A percentile compares a stretch with the other conserved stretches of the same genome.
Conservation (phyloP, 2,329 filamentous ascomycete genomes). For the Trichoderma sp. region DNA sequence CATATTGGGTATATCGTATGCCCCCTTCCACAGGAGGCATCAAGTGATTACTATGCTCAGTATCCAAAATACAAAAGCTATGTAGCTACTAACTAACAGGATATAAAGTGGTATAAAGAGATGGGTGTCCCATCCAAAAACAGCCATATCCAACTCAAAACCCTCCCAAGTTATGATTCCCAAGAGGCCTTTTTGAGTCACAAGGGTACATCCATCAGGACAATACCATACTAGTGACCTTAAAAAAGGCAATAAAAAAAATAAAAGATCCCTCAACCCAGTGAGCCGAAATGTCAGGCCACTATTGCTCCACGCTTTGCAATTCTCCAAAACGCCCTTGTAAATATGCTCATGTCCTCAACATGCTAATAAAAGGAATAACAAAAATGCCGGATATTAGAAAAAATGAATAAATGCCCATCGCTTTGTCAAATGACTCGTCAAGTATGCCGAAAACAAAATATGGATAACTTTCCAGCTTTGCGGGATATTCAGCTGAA, state of each 20-base stretch:
- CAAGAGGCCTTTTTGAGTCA: not conserved
- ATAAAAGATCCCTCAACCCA: not conserved
- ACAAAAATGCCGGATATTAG: not conserved
- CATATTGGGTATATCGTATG: not conserved
- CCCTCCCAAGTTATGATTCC: not conserved
- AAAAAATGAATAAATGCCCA: not conserved
- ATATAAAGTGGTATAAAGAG: not conserved
- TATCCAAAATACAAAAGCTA: not conserved
- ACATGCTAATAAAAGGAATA: not conserved
- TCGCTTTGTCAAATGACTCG: slow-evolving; percentile 12
- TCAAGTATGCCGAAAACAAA: not conserved
- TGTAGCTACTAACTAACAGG: not conserved
- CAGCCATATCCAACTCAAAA: not conserved
- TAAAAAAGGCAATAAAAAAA: not conserved
- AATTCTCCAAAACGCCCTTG: slow-evolving; percentile 9
- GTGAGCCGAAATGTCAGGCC: not conserved
- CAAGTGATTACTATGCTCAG: not conserved
- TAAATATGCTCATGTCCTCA: slow-evolving; percentile 16
- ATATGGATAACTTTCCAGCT: not conserved
- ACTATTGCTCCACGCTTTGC: slow-evolving; percentile 2
- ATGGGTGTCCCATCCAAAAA: not conserved
- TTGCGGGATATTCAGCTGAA: not conserved
- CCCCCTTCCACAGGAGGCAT: not conserved
- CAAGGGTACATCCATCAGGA: not conserved
- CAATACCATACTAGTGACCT: not conserved